These are phyloP conservation scores for Penicillium corylophilum DNA, from an alignment of 2,329 filamentous ascomycete genomes.

Conservation along the genomic window DNA sequence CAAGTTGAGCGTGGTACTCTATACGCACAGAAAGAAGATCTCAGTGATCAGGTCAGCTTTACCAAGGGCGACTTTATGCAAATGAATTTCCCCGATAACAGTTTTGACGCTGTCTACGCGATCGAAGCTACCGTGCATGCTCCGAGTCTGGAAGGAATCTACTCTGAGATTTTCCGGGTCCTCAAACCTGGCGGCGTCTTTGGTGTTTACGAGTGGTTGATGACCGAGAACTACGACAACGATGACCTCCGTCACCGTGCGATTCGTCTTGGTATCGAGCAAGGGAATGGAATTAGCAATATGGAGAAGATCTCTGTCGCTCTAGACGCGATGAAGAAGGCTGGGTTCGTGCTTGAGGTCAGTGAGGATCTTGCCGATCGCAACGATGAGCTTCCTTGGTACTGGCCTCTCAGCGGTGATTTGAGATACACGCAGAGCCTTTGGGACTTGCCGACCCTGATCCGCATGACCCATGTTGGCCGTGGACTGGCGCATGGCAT, in stretches of 20 bases:
- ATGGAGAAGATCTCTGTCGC: slow-evolving; percentile 88
- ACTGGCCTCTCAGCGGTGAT: slow-evolving; percentile 85
- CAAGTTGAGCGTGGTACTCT: slow-evolving; percentile 88
- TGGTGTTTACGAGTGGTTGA: slow-evolving; percentile 98
- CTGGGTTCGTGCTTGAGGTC: slow-evolving; percentile 79
- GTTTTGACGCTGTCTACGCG: slow-evolving; percentile 91
- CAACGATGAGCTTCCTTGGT: slow-evolving; percentile 79
- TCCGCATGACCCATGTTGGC: slow-evolving; percentile 84
- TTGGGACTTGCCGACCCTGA: slow-evolving; percentile 77
- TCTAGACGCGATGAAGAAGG: slow-evolving; percentile 76
- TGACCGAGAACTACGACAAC: slow-evolving; percentile 95
- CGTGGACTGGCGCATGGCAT: slow-evolving; percentile 73
- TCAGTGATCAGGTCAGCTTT: slow-evolving; percentile 76
- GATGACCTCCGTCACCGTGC: slow-evolving; percentile 80
- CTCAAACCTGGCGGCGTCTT: slow-evolving; percentile 95
- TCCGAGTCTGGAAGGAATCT: slow-evolving; percentile 84
- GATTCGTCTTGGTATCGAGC: slow-evolving; percentile 94
- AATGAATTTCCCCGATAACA: slow-evolving; percentile 91
- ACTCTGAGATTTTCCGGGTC: slow-evolving; percentile 90
- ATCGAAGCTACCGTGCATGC: slow-evolving; percentile 98
- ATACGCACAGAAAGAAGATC: slow-evolving; percentile 78
- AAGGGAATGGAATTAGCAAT: slow-evolving; percentile 94
- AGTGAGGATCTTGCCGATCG: slow-evolving; percentile 84
- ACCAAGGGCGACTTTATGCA: slow-evolving; percentile 99
- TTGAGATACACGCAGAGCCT: slow-evolving; percentile 78